phyloP scores from a whole-genome alignment of 2,329 filamentous ascomycete genomes.

The Fusarium sp. region DNA sequence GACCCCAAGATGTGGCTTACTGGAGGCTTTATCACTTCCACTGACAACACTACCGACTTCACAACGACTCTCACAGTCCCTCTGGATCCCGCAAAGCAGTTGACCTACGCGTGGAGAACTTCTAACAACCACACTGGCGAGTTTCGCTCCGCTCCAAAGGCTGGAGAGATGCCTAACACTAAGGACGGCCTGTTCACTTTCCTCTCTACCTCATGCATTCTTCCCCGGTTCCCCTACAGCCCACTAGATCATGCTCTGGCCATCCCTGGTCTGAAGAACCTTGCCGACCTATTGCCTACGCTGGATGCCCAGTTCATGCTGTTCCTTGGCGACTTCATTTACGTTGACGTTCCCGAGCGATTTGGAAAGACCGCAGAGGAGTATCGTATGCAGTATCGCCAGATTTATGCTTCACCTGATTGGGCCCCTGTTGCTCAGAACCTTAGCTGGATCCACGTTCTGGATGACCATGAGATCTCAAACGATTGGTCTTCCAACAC shows the following conservation, averaged over 20 bases:
- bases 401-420: constrained; percentile 95
- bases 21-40: constrained; percentile 72
- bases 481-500: constrained; percentile 92
- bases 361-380: constrained; percentile 79
- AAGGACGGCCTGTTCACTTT: constrained; percentile 85
- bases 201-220: constrained; percentile 91
- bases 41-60: constrained; percentile 84
- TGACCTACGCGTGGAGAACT: constrained; percentile 83
- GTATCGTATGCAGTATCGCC: constrained; percentile 92
- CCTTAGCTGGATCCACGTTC: constrained; percentile 96
- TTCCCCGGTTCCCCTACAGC: constrained; percentile 90
- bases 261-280: constrained; percentile 81
- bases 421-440: constrained; percentile 82
- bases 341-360: constrained; percentile 86
- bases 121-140: constrained; percentile 89
- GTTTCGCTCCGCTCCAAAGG: constrained; percentile 80
- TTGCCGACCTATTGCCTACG: constrained; percentile 78
- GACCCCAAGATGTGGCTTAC: constrained; percentile 74
- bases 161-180: constrained; percentile 71
- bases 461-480: constrained; percentile 95
- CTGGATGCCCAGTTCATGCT: constrained; percentile 83
- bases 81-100: constrained; percentile 73
- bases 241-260: constrained; percentile 84
- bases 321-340: constrained; percentile 90
- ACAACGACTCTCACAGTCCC: constrained; percentile 78